Conservation (phyloP, 306 rosid genomes). For the Lupinus albus region DNA sequence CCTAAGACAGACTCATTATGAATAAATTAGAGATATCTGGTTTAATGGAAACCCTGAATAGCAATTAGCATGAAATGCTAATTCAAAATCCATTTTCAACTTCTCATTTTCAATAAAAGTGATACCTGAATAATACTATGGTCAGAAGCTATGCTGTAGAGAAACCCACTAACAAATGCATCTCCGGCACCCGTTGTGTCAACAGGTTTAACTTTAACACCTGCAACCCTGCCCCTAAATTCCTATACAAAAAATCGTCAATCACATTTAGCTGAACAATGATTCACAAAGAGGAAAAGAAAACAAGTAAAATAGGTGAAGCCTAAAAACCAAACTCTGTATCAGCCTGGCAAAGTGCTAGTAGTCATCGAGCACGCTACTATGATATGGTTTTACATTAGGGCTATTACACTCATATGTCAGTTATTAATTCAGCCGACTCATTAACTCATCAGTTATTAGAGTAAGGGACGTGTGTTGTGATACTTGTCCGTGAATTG, state of each 20-base stretch:
- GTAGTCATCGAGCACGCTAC: conserved; percentile 13
- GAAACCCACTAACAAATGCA: conserved; percentile 85
- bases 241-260: conserved; percentile 52
- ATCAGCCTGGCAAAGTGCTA: conserved; percentile 3
- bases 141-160: conserved; percentile 70
- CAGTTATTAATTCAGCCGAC: conserved; percentile 1
- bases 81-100: conserved; percentile 1
- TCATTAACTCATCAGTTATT: neutral
- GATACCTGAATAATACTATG: conserved; percentile 58
- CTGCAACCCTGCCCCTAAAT: conserved; percentile 76
- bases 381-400: neutral
- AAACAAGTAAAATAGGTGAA: neutral
- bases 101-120: neutral
- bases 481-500: conserved; percentile 4
- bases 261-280: conserved; percentile 23
- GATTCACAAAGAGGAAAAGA: conserved; percentile 4
- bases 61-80: neutral
- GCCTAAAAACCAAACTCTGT: neutral
- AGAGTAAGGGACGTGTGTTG: conserved; percentile 12
- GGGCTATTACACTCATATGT: neutral
- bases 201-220: conserved; percentile 69
- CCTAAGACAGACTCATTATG: conserved; percentile 7
- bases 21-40: neutral
- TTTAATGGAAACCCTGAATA: neutral
- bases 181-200: conserved; percentile 99